phyloP scores from a whole-genome alignment of 1,139 yeast species.

The Barnettozyma hawaiiensis region DNA sequence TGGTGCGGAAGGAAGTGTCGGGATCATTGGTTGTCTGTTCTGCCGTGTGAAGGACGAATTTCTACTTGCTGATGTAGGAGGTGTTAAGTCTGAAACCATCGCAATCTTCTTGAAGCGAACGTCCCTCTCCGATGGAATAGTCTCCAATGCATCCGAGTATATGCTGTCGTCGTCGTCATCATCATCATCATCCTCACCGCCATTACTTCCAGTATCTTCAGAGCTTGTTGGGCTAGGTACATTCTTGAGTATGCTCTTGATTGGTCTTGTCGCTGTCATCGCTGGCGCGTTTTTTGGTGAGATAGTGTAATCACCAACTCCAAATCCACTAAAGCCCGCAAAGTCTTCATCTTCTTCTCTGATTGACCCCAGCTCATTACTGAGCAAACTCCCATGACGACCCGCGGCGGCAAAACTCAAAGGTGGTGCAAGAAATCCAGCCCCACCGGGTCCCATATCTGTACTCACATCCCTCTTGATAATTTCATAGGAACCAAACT shows the following conservation, averaged over 20 bases:
- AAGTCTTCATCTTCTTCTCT: slow-evolving; percentile 20
- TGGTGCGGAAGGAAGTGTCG: not conserved
- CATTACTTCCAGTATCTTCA: slow-evolving; percentile 18
- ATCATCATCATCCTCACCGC: no score
- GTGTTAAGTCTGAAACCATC: not conserved
- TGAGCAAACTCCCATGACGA: slow-evolving; percentile 16
- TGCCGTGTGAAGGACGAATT: not conserved
- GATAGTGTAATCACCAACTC: not conserved
- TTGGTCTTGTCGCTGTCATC: not conserved
- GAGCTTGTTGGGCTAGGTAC: not conserved
- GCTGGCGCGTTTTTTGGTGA: slow-evolving; percentile 1
- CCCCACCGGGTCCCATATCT: not conserved
- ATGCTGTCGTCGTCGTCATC: slow-evolving; percentile 19
- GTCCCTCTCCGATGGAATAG: slow-evolving; percentile 11
- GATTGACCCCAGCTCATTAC: slow-evolving; percentile 21
- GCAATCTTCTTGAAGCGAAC: slow-evolving; percentile 3
- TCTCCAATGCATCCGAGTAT: slow-evolving; percentile 24
- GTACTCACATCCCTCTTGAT: slow-evolving; percentile 17
- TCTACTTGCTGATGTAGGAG: slow-evolving; percentile 1
- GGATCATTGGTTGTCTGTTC: not conserved
- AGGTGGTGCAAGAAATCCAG: slow-evolving; percentile 1
- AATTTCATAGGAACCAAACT: slow-evolving; percentile 26
- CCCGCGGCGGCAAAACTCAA: not conserved
- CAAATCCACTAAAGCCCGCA: slow-evolving; percentile 6
- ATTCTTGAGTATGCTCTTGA: slow-evolving; percentile 15